These are phyloP conservation scores for Capronia americana DNA, from an alignment of 2,329 filamentous ascomycete species.

Conservation along the genomic window DNA sequence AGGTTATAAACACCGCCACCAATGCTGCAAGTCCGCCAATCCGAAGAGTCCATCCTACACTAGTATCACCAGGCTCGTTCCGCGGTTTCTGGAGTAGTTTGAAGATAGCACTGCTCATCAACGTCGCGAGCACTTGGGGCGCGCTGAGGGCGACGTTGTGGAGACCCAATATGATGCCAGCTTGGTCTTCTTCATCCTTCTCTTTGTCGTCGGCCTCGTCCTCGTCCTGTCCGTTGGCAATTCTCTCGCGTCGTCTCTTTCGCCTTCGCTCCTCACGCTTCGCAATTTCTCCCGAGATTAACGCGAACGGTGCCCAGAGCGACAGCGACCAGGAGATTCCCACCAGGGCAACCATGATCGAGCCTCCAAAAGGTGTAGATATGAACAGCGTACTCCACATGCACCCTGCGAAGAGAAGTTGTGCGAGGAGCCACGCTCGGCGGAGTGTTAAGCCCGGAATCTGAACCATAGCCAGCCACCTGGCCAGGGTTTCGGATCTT, in stretches of 20 bases:
- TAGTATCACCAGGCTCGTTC: slow-evolving; percentile 82
- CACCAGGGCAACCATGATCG: slow-evolving; percentile 77
- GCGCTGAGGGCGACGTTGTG: slow-evolving; percentile 95
- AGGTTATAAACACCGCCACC: slow-evolving; percentile 65
- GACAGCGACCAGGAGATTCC: slow-evolving; percentile 93
- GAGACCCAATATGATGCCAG: slow-evolving; percentile 88
- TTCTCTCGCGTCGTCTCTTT: slow-evolving; percentile 49
- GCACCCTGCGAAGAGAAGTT: slow-evolving; percentile 79
- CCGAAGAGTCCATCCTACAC: slow-evolving; percentile 83
- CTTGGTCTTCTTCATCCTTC: slow-evolving; percentile 69
- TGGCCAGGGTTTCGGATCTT: not conserved
- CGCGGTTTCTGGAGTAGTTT: slow-evolving; percentile 84
- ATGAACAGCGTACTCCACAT: slow-evolving; percentile 85
- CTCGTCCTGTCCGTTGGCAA: slow-evolving; percentile 41
- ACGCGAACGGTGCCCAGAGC: slow-evolving; percentile 92
- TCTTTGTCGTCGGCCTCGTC: slow-evolving; percentile 38
- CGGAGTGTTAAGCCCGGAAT: slow-evolving; percentile 87
- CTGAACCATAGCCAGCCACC: slow-evolving; percentile 64
- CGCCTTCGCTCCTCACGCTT: slow-evolving; percentile 72
- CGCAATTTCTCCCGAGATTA: slow-evolving; percentile 91
- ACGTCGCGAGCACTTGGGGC: slow-evolving; percentile 87
- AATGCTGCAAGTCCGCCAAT: slow-evolving; percentile 82
- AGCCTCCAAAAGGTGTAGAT: slow-evolving; percentile 72
- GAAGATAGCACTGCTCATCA: slow-evolving; percentile 85
- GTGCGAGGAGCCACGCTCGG: slow-evolving; percentile 82